These are phyloP conservation scores for Fraxinus excelsior DNA, from an alignment of 257 asterid genomes.

Conservation along the genomic window DNA sequence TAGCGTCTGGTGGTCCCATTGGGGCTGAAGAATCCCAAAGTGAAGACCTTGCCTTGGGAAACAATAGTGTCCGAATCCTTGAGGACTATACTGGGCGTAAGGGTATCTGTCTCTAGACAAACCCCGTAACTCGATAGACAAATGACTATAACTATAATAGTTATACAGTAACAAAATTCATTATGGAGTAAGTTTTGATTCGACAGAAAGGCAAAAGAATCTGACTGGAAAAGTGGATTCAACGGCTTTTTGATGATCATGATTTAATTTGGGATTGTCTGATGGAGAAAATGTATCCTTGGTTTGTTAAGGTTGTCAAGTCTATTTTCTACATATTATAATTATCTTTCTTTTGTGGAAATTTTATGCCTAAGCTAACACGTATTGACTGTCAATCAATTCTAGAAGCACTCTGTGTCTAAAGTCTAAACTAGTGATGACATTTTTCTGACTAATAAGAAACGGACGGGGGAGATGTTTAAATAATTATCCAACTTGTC, in stretches of 20 bases:
- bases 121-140: not conserved
- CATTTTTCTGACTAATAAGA: no score
- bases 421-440: no score
- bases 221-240: not conserved
- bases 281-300: not conserved
- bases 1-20: not conserved
- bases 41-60: not conserved
- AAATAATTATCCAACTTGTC: no score
- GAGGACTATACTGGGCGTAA: not conserved
- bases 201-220: not conserved
- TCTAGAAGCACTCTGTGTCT: no score
- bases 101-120: not conserved
- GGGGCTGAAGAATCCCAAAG: not conserved
- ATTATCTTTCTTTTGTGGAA: no score
- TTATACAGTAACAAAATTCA: not conserved
- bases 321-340: not conserved
- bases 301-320: not conserved
- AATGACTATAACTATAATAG: not conserved
- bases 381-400: no score
- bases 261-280: not conserved
- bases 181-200: not conserved
- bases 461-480: no score
- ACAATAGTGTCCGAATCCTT: not conserved
- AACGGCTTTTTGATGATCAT: no score
- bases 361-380: no score